These are phyloP conservation scores for Claviceps paspali DNA, from an alignment of 2,329 filamentous ascomycete species.

Conservation along the genomic window DNA sequence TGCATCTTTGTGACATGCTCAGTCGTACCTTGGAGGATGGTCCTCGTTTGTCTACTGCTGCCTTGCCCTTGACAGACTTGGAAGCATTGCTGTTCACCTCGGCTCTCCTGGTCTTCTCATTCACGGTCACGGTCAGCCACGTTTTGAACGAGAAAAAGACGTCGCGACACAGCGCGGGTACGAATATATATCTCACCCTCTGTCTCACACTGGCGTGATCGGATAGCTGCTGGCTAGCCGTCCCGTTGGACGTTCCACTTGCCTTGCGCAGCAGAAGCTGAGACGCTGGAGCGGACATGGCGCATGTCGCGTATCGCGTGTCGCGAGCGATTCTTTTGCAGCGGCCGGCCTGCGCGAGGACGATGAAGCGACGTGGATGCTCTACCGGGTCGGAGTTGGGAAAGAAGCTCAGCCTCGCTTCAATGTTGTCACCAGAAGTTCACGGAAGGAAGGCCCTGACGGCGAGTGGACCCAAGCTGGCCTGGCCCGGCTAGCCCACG, in stretches of 20 bases:
- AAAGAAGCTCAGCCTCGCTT: neutral
- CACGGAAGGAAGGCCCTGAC: no score
- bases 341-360: constrained; percentile 1
- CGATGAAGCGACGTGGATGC: neutral
- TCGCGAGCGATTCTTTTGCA: neutral
- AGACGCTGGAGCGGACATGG: constrained; percentile 21
- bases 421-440: neutral
- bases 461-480: neutral
- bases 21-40: constrained; percentile 13
- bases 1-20: neutral
- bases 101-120: constrained; percentile 11
- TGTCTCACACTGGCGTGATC: constrained; percentile 12
- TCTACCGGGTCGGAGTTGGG: neutral
- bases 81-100: constrained; percentile 10
- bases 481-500: no score
- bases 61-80: constrained; percentile 12
- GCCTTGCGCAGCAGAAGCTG: constrained; percentile 22
- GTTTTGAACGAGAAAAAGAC: neutral
- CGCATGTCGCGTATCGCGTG: constrained; percentile 12
- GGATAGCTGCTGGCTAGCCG: constrained; percentile 11
- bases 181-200: constrained; percentile 2
- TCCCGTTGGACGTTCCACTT: constrained; percentile 15
- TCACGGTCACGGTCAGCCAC: neutral
- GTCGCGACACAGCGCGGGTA: neutral
- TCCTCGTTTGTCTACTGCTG: constrained; percentile 14